Evolutionary conservation across 177 flowering plant genomes (phyloP), one percentile per base, ranked within the genome.

Genomic region (Vitis hybrid): DNA sequence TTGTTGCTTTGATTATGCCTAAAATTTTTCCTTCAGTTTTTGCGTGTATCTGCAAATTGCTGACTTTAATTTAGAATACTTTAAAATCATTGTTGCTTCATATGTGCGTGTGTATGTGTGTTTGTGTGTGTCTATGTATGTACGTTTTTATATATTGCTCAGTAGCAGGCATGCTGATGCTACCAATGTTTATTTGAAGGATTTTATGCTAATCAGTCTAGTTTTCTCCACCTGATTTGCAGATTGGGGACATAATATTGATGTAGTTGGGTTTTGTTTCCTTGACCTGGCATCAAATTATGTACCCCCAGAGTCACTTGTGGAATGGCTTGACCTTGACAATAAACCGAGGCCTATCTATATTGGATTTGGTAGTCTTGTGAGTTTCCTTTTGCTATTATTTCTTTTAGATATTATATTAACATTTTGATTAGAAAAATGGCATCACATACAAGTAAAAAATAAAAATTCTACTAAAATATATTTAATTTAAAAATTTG

Each of bases 221-320:
- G 4, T 27, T 52, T 32, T 54, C n/a, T 12, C 61, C 24, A 9
- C 9, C 68, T 73, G 27, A 21, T 69, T 66, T 75, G 81, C 92
- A 93, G 98, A 93, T 71, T 93, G 98, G 98, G 98, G 98, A 30
- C 87, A 92, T 10, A 91, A 88, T 74, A 75, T 93, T 71, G 98
- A 93, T 76, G 94, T 91, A 2, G 98, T 89, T 74, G 98, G 98
- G 6, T 93, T 93, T 83, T 93, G 98, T 82, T 93, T 88, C 80
- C 93, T 93, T 68, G 95, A 91, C 77, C 91, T 93, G 71, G 91
- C 97, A 67, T 84, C 97, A 79, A 90, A 80, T 71, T 93, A 88
- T 85, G 79, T 81, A 75, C 98, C 98, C 67, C 97, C 97, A 49
- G 84, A 84, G 48, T 68, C 81, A 67, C 90, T 93, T 71, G 79